Percentiles rank a stretch among this genome's conserved stretches.
Conservation (phyloP, 1,139 yeast species). For the Geotrichum citri-aurantii region DNA sequence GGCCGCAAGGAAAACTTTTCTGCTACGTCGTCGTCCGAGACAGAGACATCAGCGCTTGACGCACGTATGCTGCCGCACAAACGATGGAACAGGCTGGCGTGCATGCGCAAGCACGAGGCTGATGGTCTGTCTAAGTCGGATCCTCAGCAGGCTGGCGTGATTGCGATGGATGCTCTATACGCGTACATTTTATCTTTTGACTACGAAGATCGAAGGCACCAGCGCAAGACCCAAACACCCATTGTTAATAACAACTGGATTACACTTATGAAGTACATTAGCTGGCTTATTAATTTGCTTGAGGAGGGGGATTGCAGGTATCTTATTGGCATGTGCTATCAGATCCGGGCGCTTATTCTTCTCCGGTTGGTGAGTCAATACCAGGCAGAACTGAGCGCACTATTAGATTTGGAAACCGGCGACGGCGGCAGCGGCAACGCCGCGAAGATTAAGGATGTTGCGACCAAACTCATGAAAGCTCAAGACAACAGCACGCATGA, state of each 20-base stretch:
- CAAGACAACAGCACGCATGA: slow-evolving; percentile 30
- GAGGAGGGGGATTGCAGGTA: slow-evolving; percentile 21
- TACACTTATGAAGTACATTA: slow-evolving; percentile 34
- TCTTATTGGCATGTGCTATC: slow-evolving; percentile 34
- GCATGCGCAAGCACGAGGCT: slow-evolving; percentile 34
- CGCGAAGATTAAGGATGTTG: slow-evolving; percentile 5
- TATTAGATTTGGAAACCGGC: background rate
- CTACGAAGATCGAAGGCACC: slow-evolving; percentile 31
- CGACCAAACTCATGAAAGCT: slow-evolving; percentile 18
- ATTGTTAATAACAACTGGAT: slow-evolving; percentile 11
- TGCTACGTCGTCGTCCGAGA: background rate
- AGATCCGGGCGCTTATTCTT: slow-evolving; percentile 35
- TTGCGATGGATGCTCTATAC: slow-evolving; percentile 33
- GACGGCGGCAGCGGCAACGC: background rate
- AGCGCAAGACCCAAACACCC: slow-evolving; percentile 34
- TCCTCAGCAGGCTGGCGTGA: slow-evolving; percentile 27
- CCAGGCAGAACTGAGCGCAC: slow-evolving; percentile 6
- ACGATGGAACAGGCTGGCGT: slow-evolving; percentile 34
- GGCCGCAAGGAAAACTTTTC: background rate
- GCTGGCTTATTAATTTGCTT: slow-evolving; percentile 26
- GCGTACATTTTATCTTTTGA: slow-evolving; percentile 39
- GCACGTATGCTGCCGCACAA: slow-evolving; percentile 6
- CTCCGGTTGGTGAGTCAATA: slow-evolving; percentile 29
- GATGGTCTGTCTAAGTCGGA: slow-evolving; percentile 27
- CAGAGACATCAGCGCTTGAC: background rate